Evolutionary conservation across 768 basidiomycete genomes (phyloP).

Genomic region (Chalciporus piperatus): DNA sequence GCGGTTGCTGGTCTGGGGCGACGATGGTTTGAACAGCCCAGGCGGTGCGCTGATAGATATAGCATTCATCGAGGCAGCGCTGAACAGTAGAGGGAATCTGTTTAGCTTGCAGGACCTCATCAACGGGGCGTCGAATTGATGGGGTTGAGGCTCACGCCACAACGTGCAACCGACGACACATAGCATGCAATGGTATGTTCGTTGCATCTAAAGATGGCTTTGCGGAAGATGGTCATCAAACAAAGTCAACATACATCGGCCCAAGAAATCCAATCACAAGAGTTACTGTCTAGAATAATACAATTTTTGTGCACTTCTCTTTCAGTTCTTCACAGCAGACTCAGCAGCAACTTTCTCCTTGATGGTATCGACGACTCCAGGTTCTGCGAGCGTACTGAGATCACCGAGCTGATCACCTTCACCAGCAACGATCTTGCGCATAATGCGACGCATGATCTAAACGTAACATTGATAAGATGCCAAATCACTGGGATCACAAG

Average conservation of each 20-base stretch:
- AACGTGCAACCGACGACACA: too few species aligned
- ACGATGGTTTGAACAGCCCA: background rate
- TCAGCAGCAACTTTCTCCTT: conserved; percentile 71
- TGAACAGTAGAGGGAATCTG: background rate
- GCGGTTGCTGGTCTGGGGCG: background rate
- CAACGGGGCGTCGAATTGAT: background rate
- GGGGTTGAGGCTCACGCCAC: background rate
- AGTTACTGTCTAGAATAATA: background rate
- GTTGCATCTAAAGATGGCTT: background rate
- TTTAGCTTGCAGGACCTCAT: background rate
- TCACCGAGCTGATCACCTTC: conserved; percentile 96
- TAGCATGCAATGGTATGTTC: background rate
- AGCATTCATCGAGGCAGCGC: background rate
- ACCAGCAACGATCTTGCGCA: conserved; percentile 94
- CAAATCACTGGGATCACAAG: background rate
- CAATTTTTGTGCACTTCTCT: background rate
- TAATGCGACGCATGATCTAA: conserved; percentile 90
- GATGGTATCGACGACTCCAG: conserved; percentile 79
- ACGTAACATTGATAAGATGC: background rate
- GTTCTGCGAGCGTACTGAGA: conserved; percentile 90
- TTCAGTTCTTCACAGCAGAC: conserved; percentile 22
- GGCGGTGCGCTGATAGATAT: background rate
- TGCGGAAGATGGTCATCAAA: background rate
- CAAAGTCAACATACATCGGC: background rate
- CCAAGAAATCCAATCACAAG: background rate